Base-by-base conservation (phyloP, 352 stramenopile genomes). In the Albugo candida region DNA sequence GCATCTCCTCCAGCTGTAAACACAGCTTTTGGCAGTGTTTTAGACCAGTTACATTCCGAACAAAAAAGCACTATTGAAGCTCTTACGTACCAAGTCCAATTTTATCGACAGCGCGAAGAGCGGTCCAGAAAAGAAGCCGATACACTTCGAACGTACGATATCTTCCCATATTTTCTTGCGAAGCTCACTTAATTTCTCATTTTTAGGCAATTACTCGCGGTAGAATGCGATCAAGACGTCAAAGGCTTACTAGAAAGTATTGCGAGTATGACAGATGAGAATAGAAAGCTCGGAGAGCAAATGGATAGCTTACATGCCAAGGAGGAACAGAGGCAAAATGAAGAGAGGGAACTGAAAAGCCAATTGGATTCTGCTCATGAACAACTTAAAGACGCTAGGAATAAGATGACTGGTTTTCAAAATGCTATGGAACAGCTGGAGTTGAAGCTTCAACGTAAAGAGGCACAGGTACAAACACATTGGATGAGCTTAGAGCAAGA, bases 61-160 rank as follows among this genome's bases (percentile, higher is more conserved):
- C 73, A 85, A 52, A 81, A 81, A 51, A 73, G 66, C 45, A 85
- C 73, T n/a, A 85, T 85, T 59, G 73, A 85, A 59, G 73, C 73
- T 45, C 47, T 85, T 31, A 70, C 64, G 11, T 75, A 65, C 48
- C 73, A 85, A 50, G 69, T 85, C 12, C 66, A 83, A 54, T 83
- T 85, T 58, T 85, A 83, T 46, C 70, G 73, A 18, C 67, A 83
- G 41, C 67, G 70, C 16, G 73, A 85, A 42, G 68, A 81, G 53
- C 73, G 73, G 5, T 65, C 65, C 36, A 72, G 64, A 20, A 67
- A 81, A 52, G 73, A 85, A 56, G 45, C 81, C 21, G 60, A 67
- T 13, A 72, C 73, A 40, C 55, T 85, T 48, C 62, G 65, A 21
- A 13, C 31, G 31, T 53, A 34, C n/a, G 41, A 1, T 56, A 2